Evolutionary conservation across 2,329 filamentous ascomycete genomes (phyloP).

Genomic region (Talaromyces sp.): DNA sequence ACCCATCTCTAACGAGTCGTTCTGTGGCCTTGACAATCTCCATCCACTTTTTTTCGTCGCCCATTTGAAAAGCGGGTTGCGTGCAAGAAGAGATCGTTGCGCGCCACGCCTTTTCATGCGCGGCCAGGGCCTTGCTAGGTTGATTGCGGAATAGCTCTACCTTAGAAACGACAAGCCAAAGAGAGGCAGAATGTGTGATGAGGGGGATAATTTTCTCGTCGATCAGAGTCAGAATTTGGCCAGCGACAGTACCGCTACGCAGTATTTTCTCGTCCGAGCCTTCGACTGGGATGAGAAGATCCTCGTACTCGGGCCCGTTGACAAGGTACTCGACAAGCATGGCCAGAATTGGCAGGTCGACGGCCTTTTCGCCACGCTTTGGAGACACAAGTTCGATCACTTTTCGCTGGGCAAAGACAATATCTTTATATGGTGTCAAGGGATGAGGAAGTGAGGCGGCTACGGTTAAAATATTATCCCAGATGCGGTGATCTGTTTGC

Average conservation of each 20-base stretch:
- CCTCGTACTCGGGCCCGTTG: conserved; percentile 37
- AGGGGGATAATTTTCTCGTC: conserved; percentile 72
- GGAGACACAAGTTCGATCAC: conserved; percentile 67
- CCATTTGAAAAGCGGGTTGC: conserved; percentile 43
- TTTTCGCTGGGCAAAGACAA: conserved; percentile 67
- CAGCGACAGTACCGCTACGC: conserved; percentile 48
- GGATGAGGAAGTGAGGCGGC: conserved; percentile 71
- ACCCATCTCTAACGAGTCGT: conserved; percentile 66
- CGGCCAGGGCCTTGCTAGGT: conserved; percentile 67
- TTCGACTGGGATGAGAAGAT: conserved; percentile 28
- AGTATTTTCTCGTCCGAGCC: conserved; percentile 25
- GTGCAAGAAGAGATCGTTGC: conserved; percentile 48
- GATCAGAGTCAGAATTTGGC: conserved; percentile 60
- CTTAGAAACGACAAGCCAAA: conserved; percentile 70
- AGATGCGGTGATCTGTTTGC: conserved; percentile 83
- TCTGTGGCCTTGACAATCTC: conserved; percentile 72
- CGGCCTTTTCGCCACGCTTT: conserved; percentile 64
- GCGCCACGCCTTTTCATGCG: conserved; percentile 86
- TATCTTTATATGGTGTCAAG: conserved; percentile 58
- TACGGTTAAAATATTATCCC: conserved; percentile 92
- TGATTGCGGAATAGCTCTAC: conserved; percentile 69
- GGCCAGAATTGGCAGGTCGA: conserved; percentile 69
- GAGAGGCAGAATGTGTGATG: conserved; percentile 69
- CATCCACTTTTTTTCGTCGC: conserved; percentile 61
- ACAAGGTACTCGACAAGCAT: conserved; percentile 68